A percentile compares a stretch with the other conserved stretches of the same genome.
These are phyloP conservation scores for Suillus ampliporus DNA, from an alignment of 768 basidiomycete species.

Conservation along the genomic window DNA sequence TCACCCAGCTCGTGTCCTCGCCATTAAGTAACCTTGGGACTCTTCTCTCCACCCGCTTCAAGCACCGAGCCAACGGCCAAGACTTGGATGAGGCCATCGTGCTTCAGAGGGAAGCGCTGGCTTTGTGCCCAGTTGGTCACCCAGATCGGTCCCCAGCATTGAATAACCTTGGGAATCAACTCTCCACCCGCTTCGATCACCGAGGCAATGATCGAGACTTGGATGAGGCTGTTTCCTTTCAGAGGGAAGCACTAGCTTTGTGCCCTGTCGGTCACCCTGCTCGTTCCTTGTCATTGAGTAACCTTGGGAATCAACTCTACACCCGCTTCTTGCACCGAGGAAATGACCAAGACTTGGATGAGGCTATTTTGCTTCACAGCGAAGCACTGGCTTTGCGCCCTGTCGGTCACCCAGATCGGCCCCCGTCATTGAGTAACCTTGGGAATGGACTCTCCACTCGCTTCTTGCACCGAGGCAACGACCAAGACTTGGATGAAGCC, in stretches of 20 bases:
- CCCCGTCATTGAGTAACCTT: constrained; percentile 17
- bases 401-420: constrained; percentile 10
- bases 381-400: too few relatives aligned
- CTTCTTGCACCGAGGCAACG: constrained; percentile 9
- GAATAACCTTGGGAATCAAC: neutral
- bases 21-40: neutral
- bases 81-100: constrained; percentile 2
- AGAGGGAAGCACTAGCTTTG: constrained; percentile 22
- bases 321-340: constrained; percentile 17
- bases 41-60: constrained; percentile 1
- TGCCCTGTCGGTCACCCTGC: constrained; percentile 17
- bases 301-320: neutral
- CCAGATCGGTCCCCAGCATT: neutral
- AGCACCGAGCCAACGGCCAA: constrained; percentile 3
- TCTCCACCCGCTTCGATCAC: neutral
- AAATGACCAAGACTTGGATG: too few relatives aligned
- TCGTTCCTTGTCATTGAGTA: constrained; percentile 1
- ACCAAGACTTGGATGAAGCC: constrained; percentile 3
- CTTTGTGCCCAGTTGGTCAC: neutral
- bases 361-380: too few relatives aligned
- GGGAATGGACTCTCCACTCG: constrained; percentile 7
- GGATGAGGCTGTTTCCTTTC: constrained; percentile 20
- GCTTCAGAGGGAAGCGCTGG: neutral
- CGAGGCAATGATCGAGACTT: constrained; percentile 9
- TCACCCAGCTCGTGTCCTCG: constrained; percentile 19